Evolutionary conservation across 805 yeast genomes (phyloP).

Genomic region (Metschnikowia peoriensis): DNA sequence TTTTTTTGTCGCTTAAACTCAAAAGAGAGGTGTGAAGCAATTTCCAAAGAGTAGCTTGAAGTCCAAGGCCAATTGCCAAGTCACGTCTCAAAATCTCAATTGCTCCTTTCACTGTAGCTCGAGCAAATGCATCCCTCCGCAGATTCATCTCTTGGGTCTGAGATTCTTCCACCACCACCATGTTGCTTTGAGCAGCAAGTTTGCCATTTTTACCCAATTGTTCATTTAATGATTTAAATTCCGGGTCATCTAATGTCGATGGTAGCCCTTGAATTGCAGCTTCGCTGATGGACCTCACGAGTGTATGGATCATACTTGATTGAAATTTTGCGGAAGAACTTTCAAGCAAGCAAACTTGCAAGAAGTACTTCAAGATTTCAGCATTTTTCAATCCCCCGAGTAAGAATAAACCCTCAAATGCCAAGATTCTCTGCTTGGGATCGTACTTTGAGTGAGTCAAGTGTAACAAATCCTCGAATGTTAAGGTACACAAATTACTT

Average conservation of each 20-base stretch:
- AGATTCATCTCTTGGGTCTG: constrained; percentile 42
- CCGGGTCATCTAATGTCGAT: constrained; percentile 62
- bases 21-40: constrained; percentile 60
- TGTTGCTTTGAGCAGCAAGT: constrained; percentile 21
- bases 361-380: constrained; percentile 58
- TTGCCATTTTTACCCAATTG: constrained; percentile 16
- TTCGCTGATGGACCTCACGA: constrained; percentile 55
- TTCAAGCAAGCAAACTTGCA: constrained; percentile 56
- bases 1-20: constrained; percentile 57
- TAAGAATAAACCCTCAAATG: constrained; percentile 65
- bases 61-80: constrained; percentile 53
- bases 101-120: constrained; percentile 63
- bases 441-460: constrained; percentile 48
- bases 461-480: constrained; percentile 54
- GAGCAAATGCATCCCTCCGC: constrained; percentile 64
- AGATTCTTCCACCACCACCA: constrained; percentile 60
- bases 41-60: constrained; percentile 65
- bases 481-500: constrained; percentile 50
- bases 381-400: constrained; percentile 77
- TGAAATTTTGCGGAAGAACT: constrained; percentile 47
- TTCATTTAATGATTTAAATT: constrained; percentile 44
- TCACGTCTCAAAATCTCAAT: constrained; percentile 63
- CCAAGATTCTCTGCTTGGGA: constrained; percentile 57
- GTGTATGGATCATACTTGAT: constrained; percentile 43
- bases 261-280: constrained; percentile 66